Evolutionary conservation across 768 basidiomycete genomes (phyloP), one percentile per base, ranked within the genome.

Genomic region (Pholiota molesta): DNA sequence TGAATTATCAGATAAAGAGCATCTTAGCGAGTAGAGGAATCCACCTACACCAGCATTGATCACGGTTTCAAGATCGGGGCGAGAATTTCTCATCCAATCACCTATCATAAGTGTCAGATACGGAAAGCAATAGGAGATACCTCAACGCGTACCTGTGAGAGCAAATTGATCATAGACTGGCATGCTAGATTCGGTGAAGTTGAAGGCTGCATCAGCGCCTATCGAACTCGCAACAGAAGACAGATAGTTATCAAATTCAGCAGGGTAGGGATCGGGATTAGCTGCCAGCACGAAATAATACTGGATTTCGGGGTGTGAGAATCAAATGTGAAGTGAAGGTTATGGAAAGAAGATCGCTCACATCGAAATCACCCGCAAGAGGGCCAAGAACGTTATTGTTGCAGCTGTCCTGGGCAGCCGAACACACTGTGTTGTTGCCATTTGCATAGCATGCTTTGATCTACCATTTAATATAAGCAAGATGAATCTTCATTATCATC

Each of bases 81-180:
- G 29, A 23, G 57, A 29, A 21, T 58, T 58, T 17, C 45, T 44
- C 57, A 58, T 58, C 57, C 57, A 58, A 49, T 58, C 57, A 23
- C 57, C 57, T 58, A 10, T 23, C 9, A 19, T 5, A 10, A n/a
- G 2, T 8, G 6, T 11, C 14, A 49, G 35, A 37, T 10, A 37
- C 19, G 13, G 10, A 11, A 47, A 17, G 45, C 42, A 19, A 23
- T 9, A 10, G 23, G 16, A 57, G n/a, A 19, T 11, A 8, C 3
- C 5, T 19, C 10, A 5, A 19, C 5, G 31, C 45, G 19, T 33
- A 58, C 57, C 57, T 19, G 57, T 37, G 7, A 21, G 6, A 11
- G 45, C 57, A 37, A 58, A 58, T 31, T 44, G 45, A 49, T 1
- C 9, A 8, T 58, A 58, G 9, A 58, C 57, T 13, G 11, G 5